Conservation (phyloP, 2,329 filamentous ascomycete species). For the Pseudogymnoascus sp. region DNA sequence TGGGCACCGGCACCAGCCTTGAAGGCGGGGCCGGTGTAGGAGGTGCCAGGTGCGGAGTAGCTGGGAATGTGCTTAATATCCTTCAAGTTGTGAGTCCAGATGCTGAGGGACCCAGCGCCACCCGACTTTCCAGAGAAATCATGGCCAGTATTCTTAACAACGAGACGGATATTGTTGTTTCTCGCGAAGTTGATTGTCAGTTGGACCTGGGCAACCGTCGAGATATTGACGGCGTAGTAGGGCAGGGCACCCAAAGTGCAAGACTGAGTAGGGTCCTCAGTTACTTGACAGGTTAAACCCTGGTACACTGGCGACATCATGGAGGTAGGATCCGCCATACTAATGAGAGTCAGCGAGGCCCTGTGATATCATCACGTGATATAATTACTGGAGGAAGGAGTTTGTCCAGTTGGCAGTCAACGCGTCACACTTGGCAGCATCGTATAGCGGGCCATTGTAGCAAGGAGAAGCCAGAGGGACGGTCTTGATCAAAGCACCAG, state of each 20-base stretch:
- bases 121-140: conserved; percentile 21
- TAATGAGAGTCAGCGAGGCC: conserved; percentile 29
- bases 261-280: conserved; percentile 30
- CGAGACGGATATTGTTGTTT: conserved; percentile 35
- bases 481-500: conserved; percentile 37
- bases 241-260: conserved; percentile 23
- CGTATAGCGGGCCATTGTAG: conserved; percentile 30
- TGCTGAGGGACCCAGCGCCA: conserved; percentile 41
- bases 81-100: conserved; percentile 45
- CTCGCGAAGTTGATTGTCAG: conserved; percentile 39
- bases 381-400: conserved; percentile 32
- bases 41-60: conserved; percentile 36
- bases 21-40: conserved; percentile 43
- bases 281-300: conserved; percentile 32
- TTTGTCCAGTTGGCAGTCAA: conserved; percentile 29
- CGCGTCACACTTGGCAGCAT: conserved; percentile 29
- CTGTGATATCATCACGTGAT: neutral
- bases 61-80: conserved; percentile 35
- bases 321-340: conserved; percentile 35
- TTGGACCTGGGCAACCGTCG: conserved; percentile 38
- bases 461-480: conserved; percentile 40
- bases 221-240: conserved; percentile 31
- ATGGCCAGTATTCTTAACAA: conserved; percentile 25
- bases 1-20: conserved; percentile 46
- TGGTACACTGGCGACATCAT: conserved; percentile 44